Conservation (phyloP, 352 stramenopile species). For the Phytopythium sindhum region DNA sequence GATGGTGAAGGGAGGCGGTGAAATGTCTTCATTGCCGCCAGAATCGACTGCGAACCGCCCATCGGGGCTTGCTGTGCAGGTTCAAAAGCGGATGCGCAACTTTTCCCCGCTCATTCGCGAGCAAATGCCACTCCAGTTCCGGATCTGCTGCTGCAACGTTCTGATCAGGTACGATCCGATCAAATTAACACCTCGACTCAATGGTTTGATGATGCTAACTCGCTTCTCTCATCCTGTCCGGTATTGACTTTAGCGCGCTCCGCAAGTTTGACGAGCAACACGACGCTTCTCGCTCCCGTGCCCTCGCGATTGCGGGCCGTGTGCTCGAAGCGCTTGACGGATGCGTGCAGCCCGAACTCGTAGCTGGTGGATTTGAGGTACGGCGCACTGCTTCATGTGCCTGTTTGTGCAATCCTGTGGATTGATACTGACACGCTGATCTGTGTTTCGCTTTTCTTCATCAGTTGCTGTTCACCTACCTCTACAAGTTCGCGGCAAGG, state of each 20-base stretch:
- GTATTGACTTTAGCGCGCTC: not conserved
- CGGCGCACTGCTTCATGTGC: not conserved
- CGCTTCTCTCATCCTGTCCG: not conserved
- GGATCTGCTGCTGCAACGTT: slow-evolving; percentile 65
- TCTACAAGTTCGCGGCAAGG: slow-evolving; percentile 28
- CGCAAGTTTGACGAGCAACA: slow-evolving; percentile 17
- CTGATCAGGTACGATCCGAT: slow-evolving; percentile 41
- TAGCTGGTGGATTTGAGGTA: slow-evolving; percentile 33
- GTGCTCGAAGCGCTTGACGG: slow-evolving; percentile 9
- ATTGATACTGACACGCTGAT: not conserved
- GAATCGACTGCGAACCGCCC: not conserved
- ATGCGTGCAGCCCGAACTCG: slow-evolving; percentile 17
- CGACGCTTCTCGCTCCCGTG: not conserved
- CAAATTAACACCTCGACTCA: not conserved
- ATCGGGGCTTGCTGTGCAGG: not conserved
- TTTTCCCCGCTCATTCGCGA: not conserved
- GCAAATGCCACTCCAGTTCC: slow-evolving; percentile 36
- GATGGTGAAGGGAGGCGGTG: not conserved
- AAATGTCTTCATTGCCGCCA: slow-evolving; percentile 8
- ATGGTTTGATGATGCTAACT: not conserved
- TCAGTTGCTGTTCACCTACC: slow-evolving; percentile 45
- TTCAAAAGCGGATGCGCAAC: not conserved
- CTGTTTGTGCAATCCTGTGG: too few species aligned
- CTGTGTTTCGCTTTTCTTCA: slow-evolving; percentile 2
- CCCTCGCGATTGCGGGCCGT: not conserved